Base-by-base conservation (phyloP, 129 eudicot species). In the Artemisia argyi region DNA sequence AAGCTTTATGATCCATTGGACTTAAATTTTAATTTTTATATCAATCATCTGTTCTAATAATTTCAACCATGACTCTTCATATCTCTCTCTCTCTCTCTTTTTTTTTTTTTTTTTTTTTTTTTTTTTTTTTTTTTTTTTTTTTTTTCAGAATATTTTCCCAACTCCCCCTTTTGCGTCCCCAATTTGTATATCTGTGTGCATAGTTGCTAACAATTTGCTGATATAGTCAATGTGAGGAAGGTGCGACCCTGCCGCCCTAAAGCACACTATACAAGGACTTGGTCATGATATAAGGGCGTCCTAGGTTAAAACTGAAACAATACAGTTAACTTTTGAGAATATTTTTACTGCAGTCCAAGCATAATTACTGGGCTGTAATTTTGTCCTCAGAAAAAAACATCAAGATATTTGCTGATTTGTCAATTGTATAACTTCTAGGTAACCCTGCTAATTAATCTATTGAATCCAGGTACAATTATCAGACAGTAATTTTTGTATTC, bases 251-350 rank as follows among this genome's bases (percentile, higher is more conserved):
- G 77, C 35, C 68, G 58, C 50, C 46, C 18, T 7, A 17, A 60
- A 60, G 59, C 76, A 46, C 76, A 61, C 50, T 28, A 11, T 48
- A 28, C 28, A 48, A 3, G 17, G 10, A 30, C 57, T 69, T 39
- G 16, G 52, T 52, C 19, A 70, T 28, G 39, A 12, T 72, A 20
- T 8, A 9, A 71, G 44, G 14, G 56, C 5, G 61, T 72, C 69
- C 59, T 72, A 61, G 76, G 61, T 61, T 73, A 26, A 48, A 28
- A 61, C 77, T 56, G 56, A 49, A 73, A 61, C 19, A 62, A 48
- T n/a, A 30, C 28, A 10, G 49, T 61, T 62, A 62, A 62, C n/a
- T 17, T 26, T 72, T 5, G 28, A 48, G 56, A 46, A 42, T 51
- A 52, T 22, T 0, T 58, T 57, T 58, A 44, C 44, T 59, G 44